Evolutionary conservation across 441 rosid genomes (phyloP), one percentile per base, ranked within the genome.

Genomic region (Jatropha podagrica): DNA sequence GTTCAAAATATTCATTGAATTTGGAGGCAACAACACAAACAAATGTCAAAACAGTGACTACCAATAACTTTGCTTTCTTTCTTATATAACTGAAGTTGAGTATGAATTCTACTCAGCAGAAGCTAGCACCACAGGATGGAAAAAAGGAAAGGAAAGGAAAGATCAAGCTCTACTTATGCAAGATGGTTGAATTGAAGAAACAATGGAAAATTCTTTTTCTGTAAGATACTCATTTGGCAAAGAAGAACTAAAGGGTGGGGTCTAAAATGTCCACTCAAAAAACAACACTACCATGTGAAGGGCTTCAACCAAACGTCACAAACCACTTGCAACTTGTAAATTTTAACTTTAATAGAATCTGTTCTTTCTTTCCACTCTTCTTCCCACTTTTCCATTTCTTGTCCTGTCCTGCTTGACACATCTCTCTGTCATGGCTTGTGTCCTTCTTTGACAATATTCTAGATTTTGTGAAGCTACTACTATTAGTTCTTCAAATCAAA

Each of bases 251-350:
- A 17, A 62, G 38, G 56, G 40, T 74, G 59, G 56, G 59, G 41
- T 15, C 41, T 12, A 41, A 48, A 48, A 44, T 60, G 67, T 67
- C 78, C 72, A 75, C 66, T 46, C 72, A 66, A 27, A 18, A 18
- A 20, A 60, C 48, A 63, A 63, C 61, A 40, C 61, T 74, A 65
- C 72, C 77, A 66, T 52, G 78, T 42, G 76, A 46, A 60, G 71
- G 44, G 41, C 72, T 48, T 58, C 68, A 64, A 59, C 13, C 71
- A 59, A 68, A 67, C 64, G 70, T 71, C 77, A 72, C 51, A 49
- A 62, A 23, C 75, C 68, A 74, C 83, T 71, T n/a, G 55, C 37
- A 54, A 18, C 77, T 68, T 58, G 59, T 48, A 52, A 77, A 44
- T 44, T 52, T 6, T 71, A 61, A 72, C 65, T 79, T 67, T 6